Conservation (phyloP, 2,329 filamentous ascomycete genomes). For the Emmonsiellopsis sp. region DNA sequence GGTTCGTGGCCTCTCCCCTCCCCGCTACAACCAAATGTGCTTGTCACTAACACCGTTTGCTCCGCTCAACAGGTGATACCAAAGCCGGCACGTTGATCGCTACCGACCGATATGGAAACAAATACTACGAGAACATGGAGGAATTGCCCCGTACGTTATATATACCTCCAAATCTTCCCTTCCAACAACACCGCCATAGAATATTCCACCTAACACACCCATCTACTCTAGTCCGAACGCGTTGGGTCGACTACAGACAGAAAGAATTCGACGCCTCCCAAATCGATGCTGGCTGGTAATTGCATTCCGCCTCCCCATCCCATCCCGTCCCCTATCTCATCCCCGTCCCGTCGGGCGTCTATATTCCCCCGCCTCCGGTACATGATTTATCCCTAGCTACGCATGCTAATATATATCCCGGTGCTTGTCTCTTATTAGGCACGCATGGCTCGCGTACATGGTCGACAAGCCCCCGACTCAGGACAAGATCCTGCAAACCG, state of each 20-base stretch:
- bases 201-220: not conserved
- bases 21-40: not conserved
- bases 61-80: slow-evolving; percentile 66
- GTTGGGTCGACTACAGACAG: slow-evolving; percentile 96
- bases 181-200: not conserved
- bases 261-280: slow-evolving; percentile 57
- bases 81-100: slow-evolving; percentile 84
- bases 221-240: slow-evolving; percentile 61
- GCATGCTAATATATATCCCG: not conserved
- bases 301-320: slow-evolving; percentile 7
- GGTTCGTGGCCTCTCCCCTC: slow-evolving; percentile 20
- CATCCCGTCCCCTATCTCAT: too few species aligned
- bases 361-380: not conserved
- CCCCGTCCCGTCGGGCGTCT: not conserved
- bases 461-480: slow-evolving; percentile 75
- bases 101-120: slow-evolving; percentile 87
- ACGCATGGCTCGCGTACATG: slow-evolving; percentile 92
- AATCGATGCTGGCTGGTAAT: slow-evolving; percentile 79
- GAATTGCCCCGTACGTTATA: slow-evolving; percentile 66
- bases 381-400: not conserved
- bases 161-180: not conserved
- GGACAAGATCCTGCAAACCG: slow-evolving; percentile 61
- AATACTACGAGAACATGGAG: slow-evolving; percentile 91
- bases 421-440: slow-evolving; percentile 41
- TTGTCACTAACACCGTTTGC: slow-evolving; percentile 17